phyloP scores from a whole-genome alignment of 1,284 basidiomycete genomes.

The Puccinia triticina region DNA sequence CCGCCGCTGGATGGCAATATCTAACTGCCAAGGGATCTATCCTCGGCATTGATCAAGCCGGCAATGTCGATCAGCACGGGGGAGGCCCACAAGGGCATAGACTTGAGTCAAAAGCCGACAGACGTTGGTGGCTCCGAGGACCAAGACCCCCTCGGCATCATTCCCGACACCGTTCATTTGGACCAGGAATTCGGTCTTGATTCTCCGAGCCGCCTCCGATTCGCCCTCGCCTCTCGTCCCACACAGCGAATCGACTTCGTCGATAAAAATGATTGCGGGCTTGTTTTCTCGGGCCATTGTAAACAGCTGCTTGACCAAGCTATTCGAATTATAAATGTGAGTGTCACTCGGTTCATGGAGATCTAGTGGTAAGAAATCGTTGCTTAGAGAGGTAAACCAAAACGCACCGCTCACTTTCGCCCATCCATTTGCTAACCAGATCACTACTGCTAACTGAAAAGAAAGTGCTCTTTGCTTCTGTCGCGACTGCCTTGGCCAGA shows the following conservation, averaged over 20 bases:
- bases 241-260: conserved; percentile 95
- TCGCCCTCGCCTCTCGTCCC: conserved; percentile 94
- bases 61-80: neutral
- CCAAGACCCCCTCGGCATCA: conserved; percentile 94
- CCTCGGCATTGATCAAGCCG: neutral
- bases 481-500: conserved; percentile 96
- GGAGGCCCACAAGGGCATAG: neutral
- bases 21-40: conserved; percentile 68
- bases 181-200: conserved; percentile 92
- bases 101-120: conserved; percentile 61
- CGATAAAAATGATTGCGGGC: conserved; percentile 97
- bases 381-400: conserved; percentile 4
- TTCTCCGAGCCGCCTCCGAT: conserved; percentile 89
- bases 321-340: conserved; percentile 66
- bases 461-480: conserved; percentile 98
- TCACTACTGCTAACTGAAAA: conserved; percentile 95
- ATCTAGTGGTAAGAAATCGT: neutral
- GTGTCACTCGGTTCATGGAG: neutral
- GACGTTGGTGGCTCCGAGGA: conserved; percentile 97
- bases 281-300: conserved; percentile 94
- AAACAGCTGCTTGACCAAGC: conserved; percentile 94
- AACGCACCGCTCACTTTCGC: conserved; percentile 89
- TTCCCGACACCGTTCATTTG: conserved; percentile 99
- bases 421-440: conserved; percentile 98
- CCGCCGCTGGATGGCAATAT: conserved; percentile 96